Base-by-base conservation (phyloP, 148 eudicot species). In the Tetragonia tetragonoides region DNA sequence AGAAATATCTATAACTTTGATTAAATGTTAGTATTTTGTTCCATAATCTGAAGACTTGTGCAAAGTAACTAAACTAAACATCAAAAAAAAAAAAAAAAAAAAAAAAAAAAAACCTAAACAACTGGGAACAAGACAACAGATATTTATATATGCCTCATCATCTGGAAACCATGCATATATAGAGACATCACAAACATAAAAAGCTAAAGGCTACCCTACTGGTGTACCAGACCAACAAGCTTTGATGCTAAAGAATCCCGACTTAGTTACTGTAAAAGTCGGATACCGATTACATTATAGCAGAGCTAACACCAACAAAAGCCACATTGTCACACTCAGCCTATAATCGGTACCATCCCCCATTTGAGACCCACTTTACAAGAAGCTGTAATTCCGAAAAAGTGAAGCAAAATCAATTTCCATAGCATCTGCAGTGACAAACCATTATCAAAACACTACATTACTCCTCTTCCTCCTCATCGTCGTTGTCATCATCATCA, bases 401-500 rank as follows among this genome's bases (percentile, higher is more conserved):
- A 28, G 37, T 40, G 62, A 34, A 60, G 41, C 46, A 77, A 71
- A 76, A 54, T 17, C 75, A 42, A 72, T 10, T 23, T 56, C 38
- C 10, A 67, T 24, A 77, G 57, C 76, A 42, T 39, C 68, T 44
- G 61, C 78, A 39, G 6, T 38, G 11, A 37, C 23, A 60, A 63
- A 15, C 23, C 37, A 4, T 46, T 23, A 54, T 65, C 66, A 28
- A 28, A 68, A 66, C 23, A 37, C 56, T 70, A 75, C 78, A n/a
- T 57, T 75, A 84, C 81, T 75, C 81, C 16, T 89, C 89, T 16
- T 85, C 88, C 6, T 83, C 86, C 12, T 76, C 90, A 7, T 76
- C 87, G 0, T 77, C 89, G 16, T 79, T 90, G 16, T 88, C 90
- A 21, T 86, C 86, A 15, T 81, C 87, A 6, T 86, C 89, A 68